Evolutionary conservation across 176 grass and related monocot species (phyloP).

Genomic region (Typha latifolia): DNA sequence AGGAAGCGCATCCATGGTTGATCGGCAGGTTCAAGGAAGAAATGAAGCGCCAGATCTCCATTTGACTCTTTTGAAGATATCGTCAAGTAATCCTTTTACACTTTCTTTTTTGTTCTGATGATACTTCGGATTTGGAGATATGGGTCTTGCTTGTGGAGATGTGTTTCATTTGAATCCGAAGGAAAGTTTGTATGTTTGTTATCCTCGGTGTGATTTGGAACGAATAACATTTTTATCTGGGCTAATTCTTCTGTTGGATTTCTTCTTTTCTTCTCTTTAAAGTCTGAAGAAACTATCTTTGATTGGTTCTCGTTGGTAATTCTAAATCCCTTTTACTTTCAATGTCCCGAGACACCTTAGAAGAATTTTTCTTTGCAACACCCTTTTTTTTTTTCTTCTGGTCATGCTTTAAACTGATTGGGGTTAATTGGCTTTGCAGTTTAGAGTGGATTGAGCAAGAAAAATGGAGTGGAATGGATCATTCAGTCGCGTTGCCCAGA

Average conservation of each 20-base stretch:
- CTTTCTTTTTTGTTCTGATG: not conserved
- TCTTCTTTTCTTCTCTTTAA: too few relatives aligned
- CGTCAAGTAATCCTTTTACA: conserved; percentile 8
- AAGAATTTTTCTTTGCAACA: not conserved
- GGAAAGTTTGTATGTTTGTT: not conserved
- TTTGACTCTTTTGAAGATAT: conserved; percentile 8
- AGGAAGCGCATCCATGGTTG: too few relatives aligned
- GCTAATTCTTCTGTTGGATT: too few relatives aligned
- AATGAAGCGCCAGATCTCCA: conserved; percentile 4
- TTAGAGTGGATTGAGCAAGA: not conserved
- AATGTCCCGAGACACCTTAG: too few relatives aligned
- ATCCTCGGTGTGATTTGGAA: not conserved
- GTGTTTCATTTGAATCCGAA: conserved; percentile 10
- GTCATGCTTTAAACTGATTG: not conserved
- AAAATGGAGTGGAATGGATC: conserved; percentile 10
- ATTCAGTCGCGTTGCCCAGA: not conserved
- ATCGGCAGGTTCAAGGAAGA: too few relatives aligned
- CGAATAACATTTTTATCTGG: not conserved
- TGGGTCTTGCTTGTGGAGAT: not conserved
- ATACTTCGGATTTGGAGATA: conserved; percentile 8
- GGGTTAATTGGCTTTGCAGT: conserved; percentile 9
- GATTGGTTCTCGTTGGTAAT: too few relatives aligned
- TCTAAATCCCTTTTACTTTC: too few relatives aligned
- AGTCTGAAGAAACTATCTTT: too few relatives aligned
- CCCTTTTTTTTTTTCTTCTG: not conserved